These are phyloP conservation scores for Salix purpurea DNA, from an alignment of 345 rosid species.

Conservation along the genomic window DNA sequence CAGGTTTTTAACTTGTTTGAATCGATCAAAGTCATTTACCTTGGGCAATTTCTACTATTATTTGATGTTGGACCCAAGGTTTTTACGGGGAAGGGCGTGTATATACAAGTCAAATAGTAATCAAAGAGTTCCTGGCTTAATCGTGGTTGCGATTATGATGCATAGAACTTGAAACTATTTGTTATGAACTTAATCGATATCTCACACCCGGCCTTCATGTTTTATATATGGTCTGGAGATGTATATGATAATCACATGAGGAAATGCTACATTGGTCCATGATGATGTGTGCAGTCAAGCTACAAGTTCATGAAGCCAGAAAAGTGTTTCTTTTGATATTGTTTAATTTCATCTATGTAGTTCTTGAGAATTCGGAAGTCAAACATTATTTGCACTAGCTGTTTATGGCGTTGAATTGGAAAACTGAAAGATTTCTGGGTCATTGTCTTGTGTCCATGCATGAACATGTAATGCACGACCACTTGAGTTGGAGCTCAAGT, in stretches of 20 bases:
- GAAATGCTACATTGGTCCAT: background rate
- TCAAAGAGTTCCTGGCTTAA: background rate
- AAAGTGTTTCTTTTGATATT: background rate
- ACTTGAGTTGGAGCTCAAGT: background rate
- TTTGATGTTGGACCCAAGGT: constrained; percentile 11
- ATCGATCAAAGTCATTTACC: constrained; percentile 7
- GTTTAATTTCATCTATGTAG: background rate
- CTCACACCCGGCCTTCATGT: background rate
- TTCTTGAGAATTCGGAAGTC: background rate
- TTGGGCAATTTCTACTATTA: constrained; percentile 11
- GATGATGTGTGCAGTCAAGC: background rate
- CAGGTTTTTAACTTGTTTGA: constrained; percentile 21
- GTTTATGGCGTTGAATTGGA: background rate
- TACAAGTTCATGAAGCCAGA: background rate
- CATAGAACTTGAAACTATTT: constrained; percentile 18
- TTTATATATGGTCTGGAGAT: background rate
- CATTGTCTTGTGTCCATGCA: background rate
- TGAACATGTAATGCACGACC: background rate
- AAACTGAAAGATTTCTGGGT: background rate
- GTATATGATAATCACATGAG: constrained; percentile 12
- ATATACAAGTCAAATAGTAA: constrained; percentile 10
- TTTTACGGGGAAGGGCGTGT: constrained; percentile 14
- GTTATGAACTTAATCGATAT: background rate
- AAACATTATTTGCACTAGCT: background rate
- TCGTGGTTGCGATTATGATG: background rate